Percentiles rank a stretch among this genome's conserved stretches.
Evolutionary conservation across 192 early-diverging fungal species (phyloP).

Genomic region (Linnemannia elongata): DNA sequence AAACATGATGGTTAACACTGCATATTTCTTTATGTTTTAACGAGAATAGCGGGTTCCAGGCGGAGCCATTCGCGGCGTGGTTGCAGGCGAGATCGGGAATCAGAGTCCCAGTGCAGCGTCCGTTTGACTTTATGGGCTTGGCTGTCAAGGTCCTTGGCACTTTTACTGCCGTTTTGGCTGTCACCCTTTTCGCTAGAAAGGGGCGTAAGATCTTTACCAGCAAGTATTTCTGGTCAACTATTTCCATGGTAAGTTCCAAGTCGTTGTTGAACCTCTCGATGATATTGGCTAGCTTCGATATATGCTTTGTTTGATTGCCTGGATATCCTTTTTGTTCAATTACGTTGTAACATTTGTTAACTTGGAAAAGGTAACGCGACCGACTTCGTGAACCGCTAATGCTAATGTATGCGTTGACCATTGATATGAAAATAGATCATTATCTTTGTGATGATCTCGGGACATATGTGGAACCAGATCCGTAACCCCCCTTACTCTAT

Average conservation of each 20-base stretch:
- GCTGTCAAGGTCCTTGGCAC: slow-evolving; percentile 54
- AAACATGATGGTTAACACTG: neutral
- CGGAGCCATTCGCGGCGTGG: slow-evolving; percentile 74
- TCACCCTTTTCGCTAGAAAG: slow-evolving; percentile 58
- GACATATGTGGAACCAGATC: slow-evolving; percentile 92
- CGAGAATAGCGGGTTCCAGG: slow-evolving; percentile 68
- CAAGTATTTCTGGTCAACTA: slow-evolving; percentile 70
- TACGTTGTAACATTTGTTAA: too few relatives aligned
- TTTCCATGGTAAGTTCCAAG: slow-evolving; percentile 61
- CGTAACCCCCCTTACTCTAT: slow-evolving; percentile 78
- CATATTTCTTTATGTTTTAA: neutral
- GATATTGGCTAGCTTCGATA: too few relatives aligned
- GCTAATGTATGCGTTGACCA: neutral
- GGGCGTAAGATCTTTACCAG: slow-evolving; percentile 62
- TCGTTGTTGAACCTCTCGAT: neutral
- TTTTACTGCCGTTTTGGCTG: slow-evolving; percentile 44
- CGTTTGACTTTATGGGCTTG: slow-evolving; percentile 69
- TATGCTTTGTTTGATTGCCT: too few relatives aligned
- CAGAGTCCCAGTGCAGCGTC: slow-evolving; percentile 63
- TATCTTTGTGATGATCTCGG: slow-evolving; percentile 81
- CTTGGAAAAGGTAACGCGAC: too few relatives aligned
- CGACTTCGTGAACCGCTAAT: neutral
- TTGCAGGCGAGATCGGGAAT: slow-evolving; percentile 59
- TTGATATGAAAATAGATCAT: slow-evolving; percentile 50
- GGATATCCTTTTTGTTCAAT: too few relatives aligned